A percentile compares a stretch with the other conserved stretches of the same genome.
Conservation (phyloP, 352 stramenopile species). For the Phytophthora pinifolia region DNA sequence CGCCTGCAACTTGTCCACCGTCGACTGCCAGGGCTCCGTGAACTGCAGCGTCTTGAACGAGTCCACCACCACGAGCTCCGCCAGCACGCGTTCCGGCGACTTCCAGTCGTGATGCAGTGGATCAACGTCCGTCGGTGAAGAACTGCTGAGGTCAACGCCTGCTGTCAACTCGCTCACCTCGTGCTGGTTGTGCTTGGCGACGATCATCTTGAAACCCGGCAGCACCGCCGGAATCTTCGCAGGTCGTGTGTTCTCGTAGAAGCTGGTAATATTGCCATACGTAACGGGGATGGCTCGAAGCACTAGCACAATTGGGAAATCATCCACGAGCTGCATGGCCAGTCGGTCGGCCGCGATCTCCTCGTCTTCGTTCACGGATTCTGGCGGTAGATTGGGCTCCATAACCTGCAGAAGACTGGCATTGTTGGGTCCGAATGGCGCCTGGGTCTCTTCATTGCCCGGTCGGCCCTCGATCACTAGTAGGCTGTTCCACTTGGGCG, state of each 20-base stretch:
- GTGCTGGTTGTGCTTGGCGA: conserved; percentile 49
- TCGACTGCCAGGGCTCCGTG: conserved; percentile 55
- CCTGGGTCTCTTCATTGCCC: conserved; percentile 42
- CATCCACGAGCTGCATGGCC: conserved; percentile 54
- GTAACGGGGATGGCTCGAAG: conserved; percentile 65
- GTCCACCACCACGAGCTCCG: conserved; percentile 58
- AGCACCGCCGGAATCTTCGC: conserved; percentile 44
- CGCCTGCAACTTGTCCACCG: conserved; percentile 43
- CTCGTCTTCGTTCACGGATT: conserved; percentile 56
- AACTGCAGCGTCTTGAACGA: conserved; percentile 66
- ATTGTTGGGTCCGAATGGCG: conserved; percentile 52
- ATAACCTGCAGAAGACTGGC: conserved; percentile 43
- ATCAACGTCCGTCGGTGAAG: conserved; percentile 12
- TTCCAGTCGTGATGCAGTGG: conserved; percentile 52
- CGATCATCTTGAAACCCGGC: conserved; percentile 82
- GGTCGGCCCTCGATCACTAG: conserved; percentile 53
- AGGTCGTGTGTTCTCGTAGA: conserved; percentile 51
- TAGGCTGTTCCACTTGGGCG: conserved; percentile 80
- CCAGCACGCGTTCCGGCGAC: conserved; percentile 42
- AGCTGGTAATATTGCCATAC: conserved; percentile 75
- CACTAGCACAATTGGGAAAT: conserved; percentile 74
- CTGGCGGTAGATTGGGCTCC: conserved; percentile 34
- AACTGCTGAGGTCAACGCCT: conserved; percentile 16
- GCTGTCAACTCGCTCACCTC: conserved; percentile 21
- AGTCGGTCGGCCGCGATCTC: conserved; percentile 71